These are phyloP conservation scores for Ogataea methylovora DNA, from an alignment of 805 yeast genomes.

Conservation along the genomic window DNA sequence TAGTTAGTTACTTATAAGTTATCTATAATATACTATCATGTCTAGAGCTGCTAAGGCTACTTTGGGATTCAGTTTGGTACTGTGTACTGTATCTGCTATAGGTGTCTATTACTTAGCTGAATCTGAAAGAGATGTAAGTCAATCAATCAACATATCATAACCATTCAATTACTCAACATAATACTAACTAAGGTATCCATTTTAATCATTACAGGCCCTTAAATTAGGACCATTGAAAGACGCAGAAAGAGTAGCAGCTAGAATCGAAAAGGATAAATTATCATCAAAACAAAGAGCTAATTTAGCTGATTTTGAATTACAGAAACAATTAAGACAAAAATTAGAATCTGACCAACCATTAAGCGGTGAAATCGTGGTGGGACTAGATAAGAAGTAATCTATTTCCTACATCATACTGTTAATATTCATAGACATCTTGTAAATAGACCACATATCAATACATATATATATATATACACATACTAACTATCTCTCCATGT, in stretches of 20 bases:
- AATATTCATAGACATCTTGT: background rate
- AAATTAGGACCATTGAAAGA: conserved; percentile 84
- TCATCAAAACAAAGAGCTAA: conserved; percentile 41
- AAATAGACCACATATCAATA: background rate
- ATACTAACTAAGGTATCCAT: background rate
- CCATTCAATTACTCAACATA: background rate
- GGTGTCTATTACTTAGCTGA: conserved; percentile 69
- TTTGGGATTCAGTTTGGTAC: conserved; percentile 46
- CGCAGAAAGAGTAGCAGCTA: conserved; percentile 53
- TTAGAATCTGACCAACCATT: conserved; percentile 59
- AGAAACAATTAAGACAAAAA: conserved; percentile 49
- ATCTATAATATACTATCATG: too few relatives aligned
- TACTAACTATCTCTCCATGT: too few relatives aligned
- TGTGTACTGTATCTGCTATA: conserved; percentile 52
- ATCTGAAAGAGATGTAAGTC: conserved; percentile 52
- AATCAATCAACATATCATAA: too few relatives aligned
- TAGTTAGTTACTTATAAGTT: too few relatives aligned
- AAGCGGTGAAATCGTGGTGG: conserved; percentile 40
- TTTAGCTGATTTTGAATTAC: conserved; percentile 58
- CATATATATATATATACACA: background rate
- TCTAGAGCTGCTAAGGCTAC: conserved; percentile 77
- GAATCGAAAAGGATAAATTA: conserved; percentile 25
- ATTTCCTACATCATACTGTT: too few relatives aligned
- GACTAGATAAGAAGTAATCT: conserved; percentile 29
- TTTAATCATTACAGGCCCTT: conserved; percentile 34